A percentile compares a stretch with the other conserved stretches of the same genome.
These are phyloP conservation scores for Serendipita vermifera DNA, from an alignment of 768 basidiomycete species.

Conservation along the genomic window DNA sequence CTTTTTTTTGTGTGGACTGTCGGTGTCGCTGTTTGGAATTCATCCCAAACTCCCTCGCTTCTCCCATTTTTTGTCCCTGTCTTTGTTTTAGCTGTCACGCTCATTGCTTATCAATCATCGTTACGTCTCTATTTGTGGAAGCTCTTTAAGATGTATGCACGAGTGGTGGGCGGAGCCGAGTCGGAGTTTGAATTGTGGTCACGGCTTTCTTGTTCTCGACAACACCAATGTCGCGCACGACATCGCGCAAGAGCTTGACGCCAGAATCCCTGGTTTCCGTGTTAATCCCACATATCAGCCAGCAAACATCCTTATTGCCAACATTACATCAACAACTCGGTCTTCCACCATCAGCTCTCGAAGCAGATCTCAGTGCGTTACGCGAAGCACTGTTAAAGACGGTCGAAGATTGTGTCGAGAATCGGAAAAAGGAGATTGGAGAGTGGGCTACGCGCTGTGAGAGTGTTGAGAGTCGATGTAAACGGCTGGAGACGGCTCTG, in stretches of 20 bases:
- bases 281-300: slow-evolving; percentile 61
- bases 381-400: slow-evolving; percentile 63
- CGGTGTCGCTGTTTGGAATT: too few species aligned
- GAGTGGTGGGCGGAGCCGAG: background rate
- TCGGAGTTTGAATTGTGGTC: slow-evolving; percentile 2
- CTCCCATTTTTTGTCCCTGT: too few species aligned
- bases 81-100: too few species aligned
- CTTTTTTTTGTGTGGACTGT: too few species aligned
- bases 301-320: slow-evolving; percentile 71
- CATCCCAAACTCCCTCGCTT: too few species aligned
- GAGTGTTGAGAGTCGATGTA: slow-evolving; percentile 47
- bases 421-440: slow-evolving; percentile 63
- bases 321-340: slow-evolving; percentile 75
- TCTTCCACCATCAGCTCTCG: slow-evolving; percentile 61
- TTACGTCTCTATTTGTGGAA: too few species aligned
- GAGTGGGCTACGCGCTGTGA: slow-evolving; percentile 54
- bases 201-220: background rate
- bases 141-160: too few species aligned
- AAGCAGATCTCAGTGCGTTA: slow-evolving; percentile 63
- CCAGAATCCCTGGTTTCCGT: slow-evolving; percentile 47
- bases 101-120: too few species aligned
- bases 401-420: slow-evolving; percentile 60
- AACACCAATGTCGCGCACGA: slow-evolving; percentile 11
- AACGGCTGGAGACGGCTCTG: slow-evolving; percentile 52
- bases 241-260: background rate